Conservation (phyloP, 2,329 filamentous ascomycete genomes). For the Stagonosporopsis cucurbitacearum region DNA sequence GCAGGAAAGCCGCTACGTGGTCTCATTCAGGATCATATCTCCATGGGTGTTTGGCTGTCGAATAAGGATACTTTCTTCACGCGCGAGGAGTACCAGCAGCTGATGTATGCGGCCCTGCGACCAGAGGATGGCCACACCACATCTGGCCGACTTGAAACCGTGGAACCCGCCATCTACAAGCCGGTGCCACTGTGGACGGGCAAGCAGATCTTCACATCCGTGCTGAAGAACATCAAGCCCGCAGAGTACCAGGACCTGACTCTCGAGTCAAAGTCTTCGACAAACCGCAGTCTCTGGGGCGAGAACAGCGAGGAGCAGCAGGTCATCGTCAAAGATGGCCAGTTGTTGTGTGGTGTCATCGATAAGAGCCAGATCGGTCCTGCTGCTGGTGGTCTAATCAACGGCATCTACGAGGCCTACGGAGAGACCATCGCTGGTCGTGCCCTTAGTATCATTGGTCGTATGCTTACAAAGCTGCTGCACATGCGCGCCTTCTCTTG, state of each 20-base stretch:
- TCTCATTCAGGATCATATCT: constrained; percentile 98
- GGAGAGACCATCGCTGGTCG: constrained; percentile 86
- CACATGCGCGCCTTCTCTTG: constrained; percentile 96
- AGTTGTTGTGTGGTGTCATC: constrained; percentile 87
- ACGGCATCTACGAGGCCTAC: constrained; percentile 92
- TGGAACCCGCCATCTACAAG: constrained; percentile 82
- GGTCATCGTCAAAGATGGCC: constrained; percentile 84
- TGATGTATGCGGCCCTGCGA: constrained; percentile 88
- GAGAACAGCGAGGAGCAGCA: constrained; percentile 74
- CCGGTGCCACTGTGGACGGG: constrained; percentile 88
- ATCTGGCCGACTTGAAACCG: constrained; percentile 78
- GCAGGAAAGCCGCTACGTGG: constrained; percentile 92
- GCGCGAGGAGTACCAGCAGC: constrained; percentile 85
- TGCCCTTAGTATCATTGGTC: constrained; percentile 85
- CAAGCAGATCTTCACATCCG: constrained; percentile 92
- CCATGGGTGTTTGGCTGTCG: constrained; percentile 88
- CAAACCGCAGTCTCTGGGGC: constrained; percentile 82
- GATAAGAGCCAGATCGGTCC: constrained; percentile 96
- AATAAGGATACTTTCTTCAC: constrained; percentile 92
- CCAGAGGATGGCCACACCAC: constrained; percentile 90
- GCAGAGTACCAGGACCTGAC: constrained; percentile 76
- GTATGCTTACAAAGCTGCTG: constrained; percentile 85
- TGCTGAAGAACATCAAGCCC: constrained; percentile 90
- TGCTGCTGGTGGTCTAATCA: constrained; percentile 83
- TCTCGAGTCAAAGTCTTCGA: constrained; percentile 79